phyloP scores from a whole-genome alignment of 768 basidiomycete species.

The button mushroom (Agaricus bisporus) region DNA sequence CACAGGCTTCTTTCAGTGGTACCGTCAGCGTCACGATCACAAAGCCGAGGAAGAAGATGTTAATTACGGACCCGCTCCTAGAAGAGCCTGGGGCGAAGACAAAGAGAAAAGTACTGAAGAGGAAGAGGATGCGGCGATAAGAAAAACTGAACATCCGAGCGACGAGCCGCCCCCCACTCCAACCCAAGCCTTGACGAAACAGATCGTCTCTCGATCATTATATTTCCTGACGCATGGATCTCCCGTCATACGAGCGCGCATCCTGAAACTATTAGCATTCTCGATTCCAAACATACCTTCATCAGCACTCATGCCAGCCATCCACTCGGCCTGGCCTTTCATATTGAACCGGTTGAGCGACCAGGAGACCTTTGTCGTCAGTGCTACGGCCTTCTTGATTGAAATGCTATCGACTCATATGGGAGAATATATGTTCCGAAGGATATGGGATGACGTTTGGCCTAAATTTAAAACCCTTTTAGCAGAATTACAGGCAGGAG shows the following conservation, averaged over 20 bases:
- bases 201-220: conserved; percentile 82
- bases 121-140: conserved; percentile 17
- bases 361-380: conserved; percentile 71
- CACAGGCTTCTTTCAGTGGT: conserved; percentile 61
- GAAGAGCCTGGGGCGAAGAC: conserved; percentile 45
- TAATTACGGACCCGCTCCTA: conserved; percentile 58
- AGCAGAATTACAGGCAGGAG: conserved; percentile 51
- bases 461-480: conserved; percentile 70
- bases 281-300: conserved; percentile 70
- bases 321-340: conserved; percentile 93
- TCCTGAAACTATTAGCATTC: conserved; percentile 67
- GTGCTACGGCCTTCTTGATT: conserved; percentile 68
- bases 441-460: conserved; percentile 93
- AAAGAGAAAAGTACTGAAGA: conserved; percentile 19
- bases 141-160: conserved; percentile 28
- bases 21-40: conserved; percentile 39
- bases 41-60: conserved; percentile 27
- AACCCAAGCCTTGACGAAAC: conserved; percentile 69
- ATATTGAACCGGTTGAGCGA: conserved; percentile 80
- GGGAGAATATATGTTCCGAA: conserved; percentile 80
- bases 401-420: conserved; percentile 62
- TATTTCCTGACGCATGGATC: conserved; percentile 92
- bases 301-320: conserved; percentile 72
- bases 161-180: conserved; percentile 55
- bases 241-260: conserved; percentile 76